Evolutionary conservation across 1,284 basidiomycete species (phyloP).

Genomic region (Heliocybe sulcata): DNA sequence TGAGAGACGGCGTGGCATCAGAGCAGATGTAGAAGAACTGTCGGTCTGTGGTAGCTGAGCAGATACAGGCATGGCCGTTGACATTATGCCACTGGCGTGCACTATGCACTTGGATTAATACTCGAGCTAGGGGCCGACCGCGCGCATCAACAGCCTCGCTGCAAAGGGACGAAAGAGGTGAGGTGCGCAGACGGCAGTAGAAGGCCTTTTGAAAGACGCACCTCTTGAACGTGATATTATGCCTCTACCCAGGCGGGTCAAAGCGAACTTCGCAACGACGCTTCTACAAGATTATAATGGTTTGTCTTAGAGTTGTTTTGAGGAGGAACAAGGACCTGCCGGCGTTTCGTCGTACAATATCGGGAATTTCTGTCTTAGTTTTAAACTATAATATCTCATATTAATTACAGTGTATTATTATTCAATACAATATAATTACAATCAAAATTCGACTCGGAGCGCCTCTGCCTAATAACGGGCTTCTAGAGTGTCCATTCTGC

Average conservation of each 20-base stretch:
- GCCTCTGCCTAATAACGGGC: too few species aligned
- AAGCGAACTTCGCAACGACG: neutral
- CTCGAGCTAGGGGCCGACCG: neutral
- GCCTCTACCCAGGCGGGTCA: neutral
- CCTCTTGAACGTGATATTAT: neutral
- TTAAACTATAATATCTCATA: too few species aligned
- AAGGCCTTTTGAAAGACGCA: neutral
- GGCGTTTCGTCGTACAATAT: too few species aligned
- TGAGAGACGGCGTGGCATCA: slow-evolving; percentile 12
- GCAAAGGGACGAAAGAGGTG: neutral
- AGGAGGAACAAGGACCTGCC: too few species aligned
- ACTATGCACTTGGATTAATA: neutral
- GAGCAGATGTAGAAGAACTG: slow-evolving; percentile 7
- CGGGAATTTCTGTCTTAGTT: too few species aligned
- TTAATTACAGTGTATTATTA: too few species aligned
- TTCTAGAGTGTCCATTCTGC: too few species aligned
- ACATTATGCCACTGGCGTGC: neutral
- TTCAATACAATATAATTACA: too few species aligned
- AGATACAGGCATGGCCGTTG: neutral
- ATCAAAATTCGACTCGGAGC: too few species aligned
- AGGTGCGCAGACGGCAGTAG: neutral
- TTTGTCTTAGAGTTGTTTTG: too few species aligned
- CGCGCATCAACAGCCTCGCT: slow-evolving; percentile 1
- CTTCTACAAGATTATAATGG: too few species aligned
- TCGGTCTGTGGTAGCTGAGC: neutral